Evolutionary conservation across 768 basidiomycete genomes (phyloP).

Genomic region (Coprinopsis sp.): DNA sequence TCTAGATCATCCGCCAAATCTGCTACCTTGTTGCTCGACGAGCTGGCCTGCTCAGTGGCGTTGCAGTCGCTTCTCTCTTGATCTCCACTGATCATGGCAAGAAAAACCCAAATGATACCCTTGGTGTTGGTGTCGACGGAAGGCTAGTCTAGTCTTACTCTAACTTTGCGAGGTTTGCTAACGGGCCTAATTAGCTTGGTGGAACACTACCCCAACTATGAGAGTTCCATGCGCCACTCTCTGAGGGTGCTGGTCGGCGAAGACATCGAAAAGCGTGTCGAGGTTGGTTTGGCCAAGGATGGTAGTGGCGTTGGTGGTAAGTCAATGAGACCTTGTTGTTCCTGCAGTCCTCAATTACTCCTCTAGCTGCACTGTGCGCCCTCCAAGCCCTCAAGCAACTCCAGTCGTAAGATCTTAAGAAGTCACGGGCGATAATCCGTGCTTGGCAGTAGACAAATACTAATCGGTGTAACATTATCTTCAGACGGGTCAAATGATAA

Average conservation of each 20-base stretch:
- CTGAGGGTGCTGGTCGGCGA: conserved; percentile 72
- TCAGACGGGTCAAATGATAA: conserved; percentile 1
- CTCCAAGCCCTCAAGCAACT: conserved; percentile 69
- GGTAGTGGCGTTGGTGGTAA: conserved; percentile 96
- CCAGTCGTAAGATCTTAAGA: conserved; percentile 12
- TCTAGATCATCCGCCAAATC: conserved; percentile 75
- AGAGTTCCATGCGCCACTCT: conserved; percentile 67
- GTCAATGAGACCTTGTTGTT: conserved; percentile 22
- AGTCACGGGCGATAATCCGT: neutral
- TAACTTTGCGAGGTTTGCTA: conserved; percentile 1
- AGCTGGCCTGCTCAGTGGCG: conserved; percentile 79
- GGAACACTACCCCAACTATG: conserved; percentile 89
- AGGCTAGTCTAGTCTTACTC: conserved; percentile 47
- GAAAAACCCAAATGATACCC: conserved; percentile 38
- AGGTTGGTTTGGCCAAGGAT: conserved; percentile 93
- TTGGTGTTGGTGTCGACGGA: conserved; percentile 90
- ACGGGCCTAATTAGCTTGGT: conserved; percentile 53
- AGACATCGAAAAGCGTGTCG: conserved; percentile 72
- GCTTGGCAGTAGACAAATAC: neutral
- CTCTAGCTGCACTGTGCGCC: conserved; percentile 79
- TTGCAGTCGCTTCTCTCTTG: conserved; percentile 82
- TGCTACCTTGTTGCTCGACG: conserved; percentile 73
- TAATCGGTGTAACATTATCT: neutral
- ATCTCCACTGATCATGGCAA: conserved; percentile 70
- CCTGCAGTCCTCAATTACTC: conserved; percentile 4